phyloP scores from a whole-genome alignment of 495 filamentous ascomycete species.

The Corynascus novoguineensis region DNA sequence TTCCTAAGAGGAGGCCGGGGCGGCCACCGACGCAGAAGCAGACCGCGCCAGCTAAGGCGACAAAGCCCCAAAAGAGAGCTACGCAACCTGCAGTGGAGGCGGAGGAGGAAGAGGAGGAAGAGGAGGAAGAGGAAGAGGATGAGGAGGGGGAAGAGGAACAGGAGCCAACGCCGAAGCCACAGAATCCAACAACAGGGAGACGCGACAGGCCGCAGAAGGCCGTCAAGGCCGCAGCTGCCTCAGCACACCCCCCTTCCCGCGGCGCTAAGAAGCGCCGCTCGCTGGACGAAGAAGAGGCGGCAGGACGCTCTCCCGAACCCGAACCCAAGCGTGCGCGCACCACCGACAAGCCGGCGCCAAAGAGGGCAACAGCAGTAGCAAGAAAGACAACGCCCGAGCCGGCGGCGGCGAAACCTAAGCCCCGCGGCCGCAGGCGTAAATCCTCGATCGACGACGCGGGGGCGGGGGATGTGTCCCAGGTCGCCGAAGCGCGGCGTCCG shows the following conservation, averaged over 20 bases:
- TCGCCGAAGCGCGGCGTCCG: conserved; percentile 42
- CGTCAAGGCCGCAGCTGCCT: conserved; percentile 9
- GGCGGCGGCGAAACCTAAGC: conserved; percentile 14
- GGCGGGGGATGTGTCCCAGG: conserved; percentile 34
- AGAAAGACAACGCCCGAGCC: conserved; percentile 22
- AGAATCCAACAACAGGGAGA: conserved; percentile 5
- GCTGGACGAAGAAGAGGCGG: conserved; percentile 11
- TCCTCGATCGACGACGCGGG: conserved; percentile 26
- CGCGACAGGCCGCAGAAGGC: conserved; percentile 21
- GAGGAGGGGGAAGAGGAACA: conserved; percentile 16
- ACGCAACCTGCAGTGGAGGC: conserved; percentile 5
- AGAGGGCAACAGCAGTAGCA: conserved; percentile 6
- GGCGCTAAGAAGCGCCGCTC: conserved; percentile 24
- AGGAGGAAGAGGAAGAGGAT: conserved; percentile 9
- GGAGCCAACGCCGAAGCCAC: conserved; percentile 9
- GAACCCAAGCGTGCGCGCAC: conserved; percentile 26
- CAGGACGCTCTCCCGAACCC: conserved; percentile 12
- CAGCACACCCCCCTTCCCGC: conserved; percentile 3
- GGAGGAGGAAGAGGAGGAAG: conserved; percentile 13
- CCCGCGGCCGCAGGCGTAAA: conserved; percentile 35
- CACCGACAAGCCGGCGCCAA: conserved; percentile 1
- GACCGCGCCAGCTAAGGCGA: background rate
- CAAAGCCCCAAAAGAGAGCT: conserved; percentile 13
- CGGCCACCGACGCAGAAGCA: conserved; percentile 20
- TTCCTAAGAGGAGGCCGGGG: conserved; percentile 19